Percentiles rank a stretch among this genome's conserved stretches.
phyloP scores from a whole-genome alignment of 2,329 filamentous ascomycete genomes.

The Neonectria sp. region DNA sequence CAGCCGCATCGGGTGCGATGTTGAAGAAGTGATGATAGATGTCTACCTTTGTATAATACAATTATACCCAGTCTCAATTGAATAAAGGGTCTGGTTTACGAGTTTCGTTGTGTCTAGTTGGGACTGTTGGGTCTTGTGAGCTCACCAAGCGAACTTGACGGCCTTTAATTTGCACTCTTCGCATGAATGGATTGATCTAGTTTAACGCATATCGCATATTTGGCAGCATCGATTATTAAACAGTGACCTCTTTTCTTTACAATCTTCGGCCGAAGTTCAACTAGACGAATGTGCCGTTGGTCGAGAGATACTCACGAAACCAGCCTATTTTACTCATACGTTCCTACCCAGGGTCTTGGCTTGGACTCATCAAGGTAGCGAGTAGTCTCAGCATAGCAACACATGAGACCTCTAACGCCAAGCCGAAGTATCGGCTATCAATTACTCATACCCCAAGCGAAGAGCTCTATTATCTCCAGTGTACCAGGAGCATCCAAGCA shows the following conservation, averaged over 20 bases:
- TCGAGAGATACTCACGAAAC: neutral
- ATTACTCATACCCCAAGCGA: neutral
- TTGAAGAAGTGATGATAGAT: slow-evolving; percentile 51
- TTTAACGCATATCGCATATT: neutral
- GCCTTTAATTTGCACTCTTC: neutral
- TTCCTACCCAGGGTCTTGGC: neutral
- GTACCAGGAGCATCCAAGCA: neutral
- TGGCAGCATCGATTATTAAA: too few species aligned
- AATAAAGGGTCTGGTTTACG: neutral
- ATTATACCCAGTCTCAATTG: neutral
- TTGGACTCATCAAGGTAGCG: neutral
- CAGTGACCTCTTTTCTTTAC: too few species aligned
- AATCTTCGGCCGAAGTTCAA: too few species aligned
- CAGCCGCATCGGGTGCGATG: slow-evolving; percentile 68
- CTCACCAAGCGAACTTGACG: neutral
- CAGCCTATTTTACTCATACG: neutral
- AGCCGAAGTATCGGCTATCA: neutral
- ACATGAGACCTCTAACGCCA: too few species aligned
- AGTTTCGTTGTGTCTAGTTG: neutral
- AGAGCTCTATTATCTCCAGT: neutral
- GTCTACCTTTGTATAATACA: neutral
- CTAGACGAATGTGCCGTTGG: neutral
- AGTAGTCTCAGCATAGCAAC: neutral
- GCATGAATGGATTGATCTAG: neutral
- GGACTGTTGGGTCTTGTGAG: neutral